Evolutionary conservation across 768 basidiomycete genomes (phyloP), one percentile per base, ranked within the genome.

Genomic region (Coprinellus aureogranulatus): DNA sequence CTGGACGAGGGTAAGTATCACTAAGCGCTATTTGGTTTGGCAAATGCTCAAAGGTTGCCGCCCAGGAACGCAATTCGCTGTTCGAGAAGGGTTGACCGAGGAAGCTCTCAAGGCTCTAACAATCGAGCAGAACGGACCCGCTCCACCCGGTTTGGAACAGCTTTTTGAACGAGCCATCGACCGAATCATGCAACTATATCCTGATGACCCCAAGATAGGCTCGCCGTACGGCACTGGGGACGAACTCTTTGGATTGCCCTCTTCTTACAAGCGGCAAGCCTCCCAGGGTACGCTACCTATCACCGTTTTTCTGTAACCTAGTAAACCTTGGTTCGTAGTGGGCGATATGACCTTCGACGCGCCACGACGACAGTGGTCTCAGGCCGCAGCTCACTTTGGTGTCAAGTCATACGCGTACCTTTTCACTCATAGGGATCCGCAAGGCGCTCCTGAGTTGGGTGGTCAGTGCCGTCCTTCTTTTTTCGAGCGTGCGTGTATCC

Each of bases 191-290:
- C 54, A 74, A 22, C 60, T 78, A 2, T 81, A 82, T 61, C 79
- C 79, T 0, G 66, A 77, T 54, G 64, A 67, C 34, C 75, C 80
- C 20, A 65, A 75, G 11, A 57, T 70, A 26, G 81, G 81, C 2
- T 76, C 77, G 1, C 81, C 81, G 0, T 82, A 73, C 59, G 70
- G 69, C 18, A 81, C 80, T 2, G 79, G 80, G 4, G 71, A 75
- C 58, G 62, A 77, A 23, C 77, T 77, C 0, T 81, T 80, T 58
- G 79, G 79, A 0, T 62, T 77, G 12, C 60, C 66, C 20, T 58
- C 63, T 49, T 61, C 64, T 18, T 76, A 64, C 62, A 73, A 76
- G 58, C 70, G 73, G 4, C 62, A 58, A 26, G 61, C 75, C 3
- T 64, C 70, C 0, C 51, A 77, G 22, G 47, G 75, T 72, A 30